Evolutionary conservation across 2,329 filamentous ascomycete species (phyloP).

Genomic region (Alternaria solani): DNA sequence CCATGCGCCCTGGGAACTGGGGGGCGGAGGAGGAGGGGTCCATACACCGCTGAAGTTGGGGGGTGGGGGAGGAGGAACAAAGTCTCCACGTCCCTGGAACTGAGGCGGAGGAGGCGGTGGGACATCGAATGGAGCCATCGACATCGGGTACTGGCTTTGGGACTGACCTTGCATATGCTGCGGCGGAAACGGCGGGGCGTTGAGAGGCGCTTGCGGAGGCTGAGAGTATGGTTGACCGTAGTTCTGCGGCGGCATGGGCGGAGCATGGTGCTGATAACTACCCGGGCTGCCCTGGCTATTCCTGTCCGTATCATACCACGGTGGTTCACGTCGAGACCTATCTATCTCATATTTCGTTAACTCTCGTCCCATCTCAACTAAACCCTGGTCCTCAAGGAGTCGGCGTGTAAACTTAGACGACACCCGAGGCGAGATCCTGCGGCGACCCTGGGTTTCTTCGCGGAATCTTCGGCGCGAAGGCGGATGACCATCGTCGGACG

Average conservation of each 20-base stretch:
- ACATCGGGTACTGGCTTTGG: conserved; percentile 27
- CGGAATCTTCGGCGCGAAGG: conserved; percentile 23
- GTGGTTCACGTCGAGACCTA: conserved; percentile 17
- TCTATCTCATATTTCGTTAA: conserved; percentile 16
- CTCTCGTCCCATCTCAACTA: conserved; percentile 18
- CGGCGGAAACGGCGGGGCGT: conserved; percentile 30
- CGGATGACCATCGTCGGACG: conserved; percentile 21
- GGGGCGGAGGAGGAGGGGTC: conserved; percentile 27
- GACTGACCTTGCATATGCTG: conserved; percentile 27
- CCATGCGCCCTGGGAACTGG: conserved; percentile 34
- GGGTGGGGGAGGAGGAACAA: conserved; percentile 36
- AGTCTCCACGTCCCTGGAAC: conserved; percentile 25
- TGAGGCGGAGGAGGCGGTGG: conserved; percentile 32
- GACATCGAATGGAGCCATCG: conserved; percentile 25
- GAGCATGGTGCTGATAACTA: conserved; percentile 15
- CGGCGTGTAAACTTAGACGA: neutral
- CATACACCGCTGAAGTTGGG: conserved; percentile 34
- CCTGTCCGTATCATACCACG: conserved; percentile 19
- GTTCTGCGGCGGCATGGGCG: conserved; percentile 11
- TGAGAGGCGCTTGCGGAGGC: conserved; percentile 23
- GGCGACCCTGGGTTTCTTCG: conserved; percentile 20
- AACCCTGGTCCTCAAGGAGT: conserved; percentile 16
- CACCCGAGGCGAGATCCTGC: conserved; percentile 17
- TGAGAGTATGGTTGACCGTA: conserved; percentile 21
- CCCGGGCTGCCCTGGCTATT: conserved; percentile 10